Evolutionary conservation across 2,329 filamentous ascomycete species (phyloP), one percentile per base, ranked within the genome.

Genomic region (Botrytis elliptica): DNA sequence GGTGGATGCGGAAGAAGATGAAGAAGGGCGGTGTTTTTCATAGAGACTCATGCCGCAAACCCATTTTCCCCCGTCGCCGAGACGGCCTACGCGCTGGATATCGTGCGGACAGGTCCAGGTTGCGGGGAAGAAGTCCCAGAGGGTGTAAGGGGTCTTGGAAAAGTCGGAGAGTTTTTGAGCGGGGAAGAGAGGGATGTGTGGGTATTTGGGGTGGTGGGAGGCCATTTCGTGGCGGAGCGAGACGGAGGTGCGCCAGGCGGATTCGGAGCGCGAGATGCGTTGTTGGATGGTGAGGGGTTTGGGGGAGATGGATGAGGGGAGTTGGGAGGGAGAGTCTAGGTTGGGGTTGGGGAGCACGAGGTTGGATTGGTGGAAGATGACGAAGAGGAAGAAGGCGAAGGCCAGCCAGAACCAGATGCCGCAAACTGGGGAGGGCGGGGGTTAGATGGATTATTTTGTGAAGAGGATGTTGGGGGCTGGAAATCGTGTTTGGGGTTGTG

Each of bases 41-140:
- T 82, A 83, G n/a, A 79, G 76, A 10, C 79, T 81, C 81, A 84
- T 83, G 55, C 83, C 83, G 76, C 83, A 85, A 22, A 84, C 80
- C 81, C 82, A 83, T 75, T 84, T 85, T 36, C 83, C 83, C n/a
- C 83, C 83, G 57, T 84, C 83, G 44, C 83, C 83, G 8, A 83
- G 75, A 7, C 80, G 77, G 4, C 83, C 83, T 4, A 84, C 77
- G 10, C 83, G 80, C 74, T 84, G 81, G 25, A 84, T 79, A 46
- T 84, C 83, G 71, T 83, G 80, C 5, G 83, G 83, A 76, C 83
- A 84, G 65, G 79, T 80, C 76, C 82, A 84, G 1, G 82, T 79
- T 3, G 83, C 80, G 8, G 82, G 82, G 36, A 81, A 79, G 76
- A 84, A 83, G 75, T 84, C 83, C 82, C 83, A 84, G 22, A 84